Base-by-base conservation (phyloP, 345 rosid species). In the Euphorbia tirucalli region DNA sequence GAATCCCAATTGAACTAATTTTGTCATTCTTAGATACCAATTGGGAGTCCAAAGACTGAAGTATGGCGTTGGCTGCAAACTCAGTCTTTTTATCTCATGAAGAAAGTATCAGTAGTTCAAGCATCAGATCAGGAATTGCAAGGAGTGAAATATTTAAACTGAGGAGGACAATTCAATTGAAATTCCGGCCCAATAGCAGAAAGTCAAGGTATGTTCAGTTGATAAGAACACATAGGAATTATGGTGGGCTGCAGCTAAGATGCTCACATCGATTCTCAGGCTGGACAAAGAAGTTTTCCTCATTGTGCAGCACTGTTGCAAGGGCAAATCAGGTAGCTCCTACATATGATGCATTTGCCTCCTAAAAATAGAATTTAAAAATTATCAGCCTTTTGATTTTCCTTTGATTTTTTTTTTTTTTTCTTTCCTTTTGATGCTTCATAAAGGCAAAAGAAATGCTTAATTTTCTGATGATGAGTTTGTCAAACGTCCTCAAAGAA, bases 41-140 rank as follows among this genome's bases (percentile, higher is more conserved):
- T 71, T 71, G 73, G 82, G 70, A 75, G 72, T 73, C 48, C 63
- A 68, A 75, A 63, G 49, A 48, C 68, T 68, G 70, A 72, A 85
- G 66, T 59, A 93, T 93, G 98, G 85, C 90, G 44, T 73, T 85
- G 66, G 75, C 89, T 70, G 75, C 83, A 44, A 85, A 77, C 56
- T 80, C 83, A 59, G 68, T 88, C 67, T 80, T 79, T 66, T 64
- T 82, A 64, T 86, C 74, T 73, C 82, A 37, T 73, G 83, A 78
- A 49, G 83, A 76, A 73, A 83, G 73, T 72, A 73, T 86, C 39
- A 31, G 75, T 19, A 56, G 77, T 79, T 79, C 75, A 52, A 75
- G 69, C 77, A 70, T 74, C 64, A 62, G 67, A 50, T 68, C 72
- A 10, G 85, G 80, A 35, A 25, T 79, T 66, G 19, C 78, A 44